phyloP scores from a whole-genome alignment of 1,284 basidiomycete genomes.

The Ustilago bromivora region DNA sequence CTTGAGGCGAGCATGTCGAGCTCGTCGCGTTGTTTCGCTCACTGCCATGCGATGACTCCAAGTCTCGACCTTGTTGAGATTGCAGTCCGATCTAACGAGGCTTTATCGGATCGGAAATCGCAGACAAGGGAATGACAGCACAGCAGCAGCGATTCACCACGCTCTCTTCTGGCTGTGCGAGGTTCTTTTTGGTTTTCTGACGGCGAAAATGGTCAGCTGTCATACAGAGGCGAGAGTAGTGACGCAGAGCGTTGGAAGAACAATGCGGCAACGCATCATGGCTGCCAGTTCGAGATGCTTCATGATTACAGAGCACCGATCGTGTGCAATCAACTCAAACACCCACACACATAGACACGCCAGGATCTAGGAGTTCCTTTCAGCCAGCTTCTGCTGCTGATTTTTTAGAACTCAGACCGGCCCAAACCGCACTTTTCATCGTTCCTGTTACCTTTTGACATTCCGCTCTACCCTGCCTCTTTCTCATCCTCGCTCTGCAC shows the following conservation, averaged over 20 bases:
- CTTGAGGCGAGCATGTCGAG: background rate
- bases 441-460: constrained; percentile 3
- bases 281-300: constrained; percentile 1
- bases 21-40: background rate
- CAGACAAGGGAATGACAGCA: no score
- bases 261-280: constrained; percentile 4
- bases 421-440: background rate
- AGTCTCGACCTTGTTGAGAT: background rate
- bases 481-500: background rate
- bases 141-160: no score
- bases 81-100: background rate
- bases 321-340: constrained; percentile 1
- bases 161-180: no score
- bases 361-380: constrained; percentile 12
- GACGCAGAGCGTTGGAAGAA: background rate
- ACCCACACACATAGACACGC: background rate
- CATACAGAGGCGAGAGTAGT: background rate
- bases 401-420: constrained; percentile 20
- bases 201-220: background rate
- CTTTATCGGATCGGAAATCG: background rate
- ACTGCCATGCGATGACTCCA: background rate
- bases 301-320: constrained; percentile 1
- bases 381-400: constrained; percentile 2
- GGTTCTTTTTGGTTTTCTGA: background rate
- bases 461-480: background rate